phyloP scores from a whole-genome alignment of 306 rosid genomes.

The Myrica gale region DNA sequence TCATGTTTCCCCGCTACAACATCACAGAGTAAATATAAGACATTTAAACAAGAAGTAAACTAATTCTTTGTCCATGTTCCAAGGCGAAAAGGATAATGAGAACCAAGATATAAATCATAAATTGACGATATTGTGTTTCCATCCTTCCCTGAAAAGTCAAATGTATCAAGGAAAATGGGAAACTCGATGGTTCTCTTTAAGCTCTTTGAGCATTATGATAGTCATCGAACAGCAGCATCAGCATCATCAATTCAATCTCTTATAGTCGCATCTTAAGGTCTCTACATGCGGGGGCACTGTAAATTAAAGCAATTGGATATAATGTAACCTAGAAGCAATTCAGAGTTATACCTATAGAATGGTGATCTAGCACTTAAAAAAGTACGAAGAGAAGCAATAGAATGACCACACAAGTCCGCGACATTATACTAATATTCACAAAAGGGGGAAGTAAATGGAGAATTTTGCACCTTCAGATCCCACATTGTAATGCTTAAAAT shows the following conservation, averaged over 20 bases:
- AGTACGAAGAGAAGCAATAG: neutral
- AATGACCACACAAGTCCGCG: neutral
- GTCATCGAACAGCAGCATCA: no score
- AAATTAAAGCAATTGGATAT: neutral
- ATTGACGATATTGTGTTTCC: no score
- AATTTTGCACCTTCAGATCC: neutral
- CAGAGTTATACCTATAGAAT: neutral
- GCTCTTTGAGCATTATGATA: no score
- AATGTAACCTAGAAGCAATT: neutral
- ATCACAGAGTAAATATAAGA: no score
- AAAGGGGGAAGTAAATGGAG: neutral
- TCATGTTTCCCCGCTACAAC: no score
- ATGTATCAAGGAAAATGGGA: no score
- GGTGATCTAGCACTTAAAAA: neutral
- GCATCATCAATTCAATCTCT: neutral
- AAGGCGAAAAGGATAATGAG: no score
- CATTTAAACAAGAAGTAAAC: no score
- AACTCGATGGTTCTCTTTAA: no score
- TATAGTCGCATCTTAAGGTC: neutral
- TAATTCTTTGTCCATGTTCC: no score
- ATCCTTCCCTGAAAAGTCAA: no score
- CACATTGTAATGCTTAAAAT: neutral
- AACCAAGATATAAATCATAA: no score
- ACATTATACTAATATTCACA: neutral
- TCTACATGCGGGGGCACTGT: neutral